phyloP scores from a whole-genome alignment of 768 basidiomycete species.

The Clavulina sp. region DNA sequence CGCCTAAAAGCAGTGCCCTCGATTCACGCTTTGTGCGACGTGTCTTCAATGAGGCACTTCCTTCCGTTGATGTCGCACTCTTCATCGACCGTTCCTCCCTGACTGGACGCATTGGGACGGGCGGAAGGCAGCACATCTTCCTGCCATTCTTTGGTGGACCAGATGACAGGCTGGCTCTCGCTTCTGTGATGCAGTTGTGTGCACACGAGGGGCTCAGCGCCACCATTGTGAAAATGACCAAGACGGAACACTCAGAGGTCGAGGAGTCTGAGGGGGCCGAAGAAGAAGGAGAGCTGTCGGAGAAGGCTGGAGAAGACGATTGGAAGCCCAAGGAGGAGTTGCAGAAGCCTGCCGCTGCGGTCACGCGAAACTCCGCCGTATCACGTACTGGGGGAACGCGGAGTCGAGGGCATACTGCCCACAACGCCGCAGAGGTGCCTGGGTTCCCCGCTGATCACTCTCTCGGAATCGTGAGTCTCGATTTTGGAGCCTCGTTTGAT shows the following conservation, averaged over 20 bases:
- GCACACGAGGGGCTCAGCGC: slow-evolving; percentile 37
- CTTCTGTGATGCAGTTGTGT: slow-evolving; percentile 68
- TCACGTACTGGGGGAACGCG: too few species aligned
- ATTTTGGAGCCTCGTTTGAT: too few species aligned
- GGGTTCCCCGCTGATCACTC: too few species aligned
- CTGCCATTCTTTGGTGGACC: slow-evolving; percentile 76
- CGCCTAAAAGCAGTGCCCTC: slow-evolving; percentile 33
- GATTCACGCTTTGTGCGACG: slow-evolving; percentile 76
- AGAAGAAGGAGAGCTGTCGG: too few species aligned
- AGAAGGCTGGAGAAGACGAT: too few species aligned
- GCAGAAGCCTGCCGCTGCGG: too few species aligned
- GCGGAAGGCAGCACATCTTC: slow-evolving; percentile 42
- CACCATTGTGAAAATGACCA: slow-evolving; percentile 49
- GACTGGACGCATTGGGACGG: slow-evolving; percentile 9
- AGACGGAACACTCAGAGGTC: slow-evolving; percentile 24
- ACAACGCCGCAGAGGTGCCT: too few species aligned
- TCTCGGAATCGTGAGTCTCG: too few species aligned
- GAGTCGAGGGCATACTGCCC: too few species aligned
- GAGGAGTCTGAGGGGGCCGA: too few species aligned
- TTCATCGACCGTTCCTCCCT: slow-evolving; percentile 60
- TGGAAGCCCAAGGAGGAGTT: too few species aligned
- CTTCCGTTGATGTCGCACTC: slow-evolving; percentile 63
- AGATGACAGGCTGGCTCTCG: slow-evolving; percentile 75
- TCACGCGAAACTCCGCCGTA: too few species aligned
- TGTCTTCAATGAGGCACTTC: slow-evolving; percentile 52